Base-by-base conservation (phyloP, 345 rosid genomes). In the Cardamine chenopodiifolia region DNA sequence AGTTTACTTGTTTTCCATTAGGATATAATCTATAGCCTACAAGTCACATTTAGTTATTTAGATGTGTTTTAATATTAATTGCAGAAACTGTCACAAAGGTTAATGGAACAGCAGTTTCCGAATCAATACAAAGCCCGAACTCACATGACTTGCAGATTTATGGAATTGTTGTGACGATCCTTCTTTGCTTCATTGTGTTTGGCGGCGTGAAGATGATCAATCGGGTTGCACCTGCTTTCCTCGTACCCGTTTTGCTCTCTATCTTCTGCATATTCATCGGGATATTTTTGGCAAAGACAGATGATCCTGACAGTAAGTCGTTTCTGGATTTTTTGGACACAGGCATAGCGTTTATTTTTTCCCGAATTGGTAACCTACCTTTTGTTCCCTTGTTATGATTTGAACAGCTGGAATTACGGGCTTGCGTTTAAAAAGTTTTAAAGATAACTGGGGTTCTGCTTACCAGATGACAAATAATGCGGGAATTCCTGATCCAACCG, bases 131-230 rank as follows among this genome's bases (percentile, higher is more conserved):
- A 62, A 89, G 90, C 80, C 85, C 90, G 73, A 96, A 88, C 83
- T 80, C 89, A 62, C 99, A 96, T 73, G 98, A 96, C 81, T 80
- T 96, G 76, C 99, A 96, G 82, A 71, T 96, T 72, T 96, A 96
- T 80, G 99, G 99, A 78, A 85, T 96, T 74, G 88, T 90, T 69
- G 89, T 96, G 80, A 90, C 99, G 34, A 81, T 96, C 74, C 52
- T 92, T 72, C 82, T 96, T 32, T 89, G 97, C 90, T 85, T 96
- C 85, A 88, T 96, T 77, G 99, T 96, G 76, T 96, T 96, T 81
- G 98, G 99, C 62, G 99, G 98, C 8, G 99, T 92, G 82, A 96
- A 92, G 87, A 92, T 92, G 82, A 96, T 96, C 86, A 96, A 96
- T 74, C 88, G 98, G 68, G 99, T 96, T 80, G 98, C 99, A 37